A percentile compares a stretch with the other conserved stretches of the same genome.
phyloP scores from a whole-genome alignment of 2,329 filamentous ascomycete species.

The Berkeleyomyces basicola region DNA sequence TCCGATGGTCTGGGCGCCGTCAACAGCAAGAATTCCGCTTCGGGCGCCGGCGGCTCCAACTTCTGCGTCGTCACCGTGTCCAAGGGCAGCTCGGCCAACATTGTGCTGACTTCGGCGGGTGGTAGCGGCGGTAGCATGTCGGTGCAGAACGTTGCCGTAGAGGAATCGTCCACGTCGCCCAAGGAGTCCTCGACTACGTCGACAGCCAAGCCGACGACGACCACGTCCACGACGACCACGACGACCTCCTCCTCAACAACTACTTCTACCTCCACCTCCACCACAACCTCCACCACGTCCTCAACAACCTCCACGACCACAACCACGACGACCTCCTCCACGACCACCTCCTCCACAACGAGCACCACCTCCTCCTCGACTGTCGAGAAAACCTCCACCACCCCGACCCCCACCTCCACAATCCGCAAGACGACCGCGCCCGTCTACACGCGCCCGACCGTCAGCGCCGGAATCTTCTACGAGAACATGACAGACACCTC shows the following conservation, averaged over 20 bases:
- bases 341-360: not conserved
- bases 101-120: conserved; percentile 42
- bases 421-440: conserved; percentile 14
- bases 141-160: not conserved
- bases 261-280: conserved; percentile 18
- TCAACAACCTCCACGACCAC: conserved; percentile 5
- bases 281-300: conserved; percentile 14
- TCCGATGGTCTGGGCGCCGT: conserved; percentile 39
- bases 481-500: conserved; percentile 28
- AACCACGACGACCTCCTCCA: conserved; percentile 9
- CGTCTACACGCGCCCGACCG: conserved; percentile 17
- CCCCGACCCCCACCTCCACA: conserved; percentile 16
- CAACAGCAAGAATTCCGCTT: conserved; percentile 33
- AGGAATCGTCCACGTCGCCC: not conserved
- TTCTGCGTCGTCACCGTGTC: conserved; percentile 68
- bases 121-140: conserved; percentile 21
- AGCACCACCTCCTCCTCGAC: conserved; percentile 13
- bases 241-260: conserved; percentile 16
- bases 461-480: conserved; percentile 35
- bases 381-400: conserved; percentile 11
- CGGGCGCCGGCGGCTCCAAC: conserved; percentile 48
- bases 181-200: conserved; percentile 14
- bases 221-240: conserved; percentile 11
- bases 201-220: conserved; percentile 14
- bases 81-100: conserved; percentile 46